phyloP scores from a whole-genome alignment of 306 rosid genomes.

The Vigna radiata region DNA sequence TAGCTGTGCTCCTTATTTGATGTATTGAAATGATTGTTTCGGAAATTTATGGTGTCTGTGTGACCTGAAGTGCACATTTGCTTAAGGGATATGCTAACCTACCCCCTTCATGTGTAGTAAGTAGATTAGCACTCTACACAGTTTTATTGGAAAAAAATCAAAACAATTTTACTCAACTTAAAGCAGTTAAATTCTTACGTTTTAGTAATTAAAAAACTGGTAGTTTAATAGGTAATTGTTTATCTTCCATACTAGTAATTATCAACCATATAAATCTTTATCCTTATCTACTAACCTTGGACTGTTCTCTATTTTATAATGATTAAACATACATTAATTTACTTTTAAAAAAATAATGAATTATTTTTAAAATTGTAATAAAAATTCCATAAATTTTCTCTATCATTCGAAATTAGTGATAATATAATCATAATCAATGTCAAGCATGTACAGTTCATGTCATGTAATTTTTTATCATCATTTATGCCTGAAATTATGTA shows the following conservation, averaged over 20 bases:
- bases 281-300: background rate
- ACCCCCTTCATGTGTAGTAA: background rate
- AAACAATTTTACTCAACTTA: background rate
- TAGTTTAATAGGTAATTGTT: background rate
- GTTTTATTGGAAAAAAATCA: background rate
- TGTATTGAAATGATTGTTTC: background rate
- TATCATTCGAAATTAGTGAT: background rate
- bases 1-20: background rate
- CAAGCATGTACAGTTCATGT: background rate
- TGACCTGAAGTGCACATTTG: too few relatives aligned
- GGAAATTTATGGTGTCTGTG: background rate
- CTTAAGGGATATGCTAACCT: background rate
- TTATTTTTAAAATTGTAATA: background rate
- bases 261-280: background rate
- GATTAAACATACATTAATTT: background rate
- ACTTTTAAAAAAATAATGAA: background rate
- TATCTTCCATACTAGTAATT: conserved; percentile 1
- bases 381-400: background rate
- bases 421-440: too few relatives aligned
- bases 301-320: conserved; percentile 10
- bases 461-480: background rate
- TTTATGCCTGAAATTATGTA: background rate
- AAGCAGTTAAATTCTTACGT: background rate
- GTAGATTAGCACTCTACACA: background rate
- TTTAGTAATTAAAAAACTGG: background rate